Conservation (phyloP, 129 eudicot genomes). For the Calendula officinalis region DNA sequence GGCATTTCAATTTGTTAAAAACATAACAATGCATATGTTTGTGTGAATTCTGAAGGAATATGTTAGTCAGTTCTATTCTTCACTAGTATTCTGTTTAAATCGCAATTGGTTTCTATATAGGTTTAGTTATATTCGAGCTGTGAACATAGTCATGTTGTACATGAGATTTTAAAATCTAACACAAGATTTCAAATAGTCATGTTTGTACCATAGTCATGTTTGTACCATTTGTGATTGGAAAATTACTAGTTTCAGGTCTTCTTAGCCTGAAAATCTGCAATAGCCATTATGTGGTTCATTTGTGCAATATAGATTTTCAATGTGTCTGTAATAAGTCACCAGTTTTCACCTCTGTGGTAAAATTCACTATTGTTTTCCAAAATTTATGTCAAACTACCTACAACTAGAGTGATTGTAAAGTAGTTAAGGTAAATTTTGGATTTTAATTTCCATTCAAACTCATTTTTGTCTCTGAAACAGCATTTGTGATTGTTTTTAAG, state of each 20-base stretch:
- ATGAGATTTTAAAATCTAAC: neutral
- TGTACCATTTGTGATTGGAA: neutral
- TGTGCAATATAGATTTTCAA: neutral
- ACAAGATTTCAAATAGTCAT: neutral
- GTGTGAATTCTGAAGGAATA: neutral
- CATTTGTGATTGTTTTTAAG: too few species aligned
- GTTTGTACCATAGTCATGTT: neutral
- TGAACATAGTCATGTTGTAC: conserved; percentile 8
- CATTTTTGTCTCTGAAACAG: too few species aligned
- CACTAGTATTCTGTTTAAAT: neutral
- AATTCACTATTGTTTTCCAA: neutral
- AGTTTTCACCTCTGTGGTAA: neutral
- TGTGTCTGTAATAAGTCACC: neutral
- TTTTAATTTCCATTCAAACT: too few species aligned
- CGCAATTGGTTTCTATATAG: neutral
- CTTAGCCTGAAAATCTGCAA: neutral
- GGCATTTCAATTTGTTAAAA: neutral
- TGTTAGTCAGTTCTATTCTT: conserved; percentile 2
- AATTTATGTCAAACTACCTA: neutral
- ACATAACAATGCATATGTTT: neutral
- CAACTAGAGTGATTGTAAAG: too few species aligned
- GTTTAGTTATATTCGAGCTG: conserved; percentile 7
- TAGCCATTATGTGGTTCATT: neutral
- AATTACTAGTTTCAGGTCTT: neutral
- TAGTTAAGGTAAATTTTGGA: too few species aligned